Evolutionary conservation across 768 basidiomycete species (phyloP), one percentile per base, ranked within the genome.

Genomic region (Xerocomus spinulosus): DNA sequence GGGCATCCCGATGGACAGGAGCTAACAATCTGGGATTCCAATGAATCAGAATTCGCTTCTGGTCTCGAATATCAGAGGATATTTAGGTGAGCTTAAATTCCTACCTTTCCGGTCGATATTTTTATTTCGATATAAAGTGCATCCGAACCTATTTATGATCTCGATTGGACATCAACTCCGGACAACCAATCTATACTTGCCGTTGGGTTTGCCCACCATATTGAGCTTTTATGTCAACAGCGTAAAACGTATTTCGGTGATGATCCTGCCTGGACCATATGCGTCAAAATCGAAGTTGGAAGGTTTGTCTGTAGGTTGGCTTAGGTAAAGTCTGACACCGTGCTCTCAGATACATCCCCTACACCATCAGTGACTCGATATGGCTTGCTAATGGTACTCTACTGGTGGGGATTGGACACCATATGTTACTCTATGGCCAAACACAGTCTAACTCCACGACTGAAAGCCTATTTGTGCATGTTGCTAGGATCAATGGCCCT

Each of bases 1-100:
- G 70, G 76, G 5, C 63, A 69, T 14, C 57, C 73, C 0, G 77
- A 79, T 17, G 85, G 85, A 1, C 77, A 87, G 49, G 91, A 94
- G 60, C 67, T 97, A 38, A 92, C 92, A 0, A 92, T 98, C 15
- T 98, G 95, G 95, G 92, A 97, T 66, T 96, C 93, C 0, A 86
- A 86, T 43, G 88, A 89, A 65, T 93, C 89, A 15, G 90, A 95
- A 66, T 97, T 97, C 66, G 83, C 91, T 8, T 85, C 87, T 5
- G 94, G 94, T 3, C 71, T 94, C 40, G 94, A 96, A 65, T 87
- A 84, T 61, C 73, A 76, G 34, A 73, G 75, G 32, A 64, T 79
- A 13, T 83, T 80, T 51, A 74, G 71, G 89, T 90, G 58, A 54
- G 73, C 54, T 33, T 26, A 6, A 26, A 14, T 26, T 35, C 18